Evolutionary conservation across 2,329 filamentous ascomycete genomes (phyloP).

Genomic region (Colletotrichum karsti): DNA sequence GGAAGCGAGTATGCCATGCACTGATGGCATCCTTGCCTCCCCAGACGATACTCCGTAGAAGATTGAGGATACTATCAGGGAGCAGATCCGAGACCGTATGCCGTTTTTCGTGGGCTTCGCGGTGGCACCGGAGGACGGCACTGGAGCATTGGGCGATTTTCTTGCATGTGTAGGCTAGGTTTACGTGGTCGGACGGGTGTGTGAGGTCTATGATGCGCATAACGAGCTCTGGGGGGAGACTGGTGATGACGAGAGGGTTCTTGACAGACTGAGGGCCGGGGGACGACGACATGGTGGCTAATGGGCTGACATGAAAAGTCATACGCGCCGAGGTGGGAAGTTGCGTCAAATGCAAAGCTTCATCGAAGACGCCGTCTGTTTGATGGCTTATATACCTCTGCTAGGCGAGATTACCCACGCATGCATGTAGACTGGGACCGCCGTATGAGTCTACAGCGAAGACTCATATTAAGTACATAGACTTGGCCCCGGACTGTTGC

Average conservation of each 20-base stretch:
- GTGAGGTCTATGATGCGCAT: conserved; percentile 1
- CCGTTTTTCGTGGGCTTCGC: not conserved
- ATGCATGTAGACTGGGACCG: too few relatives aligned
- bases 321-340: too few relatives aligned
- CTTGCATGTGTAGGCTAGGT: not conserved
- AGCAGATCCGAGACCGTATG: not conserved
- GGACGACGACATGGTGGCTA: too few relatives aligned
- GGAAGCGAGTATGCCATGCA: conserved; percentile 9
- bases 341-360: too few relatives aligned
- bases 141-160: not conserved
- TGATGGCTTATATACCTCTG: too few relatives aligned
- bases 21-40: not conserved
- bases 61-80: not conserved
- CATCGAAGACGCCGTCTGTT: too few relatives aligned
- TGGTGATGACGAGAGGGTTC: not conserved
- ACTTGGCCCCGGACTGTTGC: too few relatives aligned
- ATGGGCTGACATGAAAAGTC: too few relatives aligned
- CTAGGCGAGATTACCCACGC: too few relatives aligned
- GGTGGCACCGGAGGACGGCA: not conserved
- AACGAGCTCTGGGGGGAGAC: conserved; percentile 1
- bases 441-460: too few relatives aligned
- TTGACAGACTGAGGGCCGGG: too few relatives aligned
- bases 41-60: not conserved
- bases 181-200: not conserved
- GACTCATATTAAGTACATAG: too few relatives aligned